Conservation (phyloP, 2,329 filamentous ascomycete genomes). For the Fusarium nisikadoi region DNA sequence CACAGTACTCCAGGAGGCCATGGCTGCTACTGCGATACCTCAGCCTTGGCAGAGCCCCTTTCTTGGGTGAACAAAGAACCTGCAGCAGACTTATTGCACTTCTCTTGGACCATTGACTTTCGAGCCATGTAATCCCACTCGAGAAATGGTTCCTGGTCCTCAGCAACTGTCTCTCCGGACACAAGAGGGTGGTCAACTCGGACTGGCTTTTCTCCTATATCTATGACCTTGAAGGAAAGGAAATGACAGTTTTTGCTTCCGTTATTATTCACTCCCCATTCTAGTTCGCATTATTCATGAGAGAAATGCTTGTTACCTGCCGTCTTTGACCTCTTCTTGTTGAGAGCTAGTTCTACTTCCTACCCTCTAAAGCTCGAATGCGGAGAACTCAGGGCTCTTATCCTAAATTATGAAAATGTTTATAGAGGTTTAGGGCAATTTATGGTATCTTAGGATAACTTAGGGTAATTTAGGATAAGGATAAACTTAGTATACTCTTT, state of each 20-base stretch:
- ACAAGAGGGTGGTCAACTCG: not conserved
- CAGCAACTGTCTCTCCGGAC: not conserved
- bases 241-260: no score
- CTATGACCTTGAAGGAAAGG: not conserved
- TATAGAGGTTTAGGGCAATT: no score
- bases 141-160: not conserved
- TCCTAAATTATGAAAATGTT: not conserved
- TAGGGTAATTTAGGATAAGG: no score
- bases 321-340: not conserved
- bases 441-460: no score
- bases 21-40: not conserved
- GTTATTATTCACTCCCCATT: not conserved
- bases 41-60: no score
- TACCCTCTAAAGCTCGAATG: not conserved
- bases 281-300: not conserved
- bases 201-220: not conserved
- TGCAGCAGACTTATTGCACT: rapidly evolving
- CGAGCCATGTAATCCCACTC: no score
- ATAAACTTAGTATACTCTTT: not conserved
- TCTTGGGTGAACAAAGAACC: rapidly evolving
- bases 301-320: not conserved
- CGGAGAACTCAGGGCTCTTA: no score
- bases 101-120: rapidly evolving
- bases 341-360: not conserved
- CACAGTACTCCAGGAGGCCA: not conserved